Evolutionary conservation across 495 filamentous ascomycete genomes (phyloP).

Genomic region (Symbiotaphrina buchneri): DNA sequence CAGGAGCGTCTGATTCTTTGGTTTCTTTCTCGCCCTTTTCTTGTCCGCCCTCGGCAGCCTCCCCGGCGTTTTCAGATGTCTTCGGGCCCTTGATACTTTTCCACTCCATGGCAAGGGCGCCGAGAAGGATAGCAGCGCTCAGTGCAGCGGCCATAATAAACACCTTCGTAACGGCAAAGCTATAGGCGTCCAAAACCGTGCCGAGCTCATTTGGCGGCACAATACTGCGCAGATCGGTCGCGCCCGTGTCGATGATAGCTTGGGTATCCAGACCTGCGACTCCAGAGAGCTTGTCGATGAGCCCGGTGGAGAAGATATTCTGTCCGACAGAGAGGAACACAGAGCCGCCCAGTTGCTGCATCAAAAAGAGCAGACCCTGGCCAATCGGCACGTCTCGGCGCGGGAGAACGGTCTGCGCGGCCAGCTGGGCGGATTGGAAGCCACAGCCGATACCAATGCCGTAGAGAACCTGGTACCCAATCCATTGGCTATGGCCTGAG

Average conservation of each 20-base stretch:
- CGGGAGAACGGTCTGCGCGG: constrained; percentile 6
- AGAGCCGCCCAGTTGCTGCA: constrained; percentile 5
- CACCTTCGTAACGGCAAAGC: neutral
- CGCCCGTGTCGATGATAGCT: constrained; percentile 1
- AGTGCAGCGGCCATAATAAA: constrained; percentile 1
- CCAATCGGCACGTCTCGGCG: constrained; percentile 6
- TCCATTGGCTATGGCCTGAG: constrained; percentile 1
- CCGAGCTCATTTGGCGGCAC: no score
- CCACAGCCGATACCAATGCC: constrained; percentile 5
- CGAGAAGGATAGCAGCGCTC: neutral
- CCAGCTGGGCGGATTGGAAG: constrained; percentile 4
- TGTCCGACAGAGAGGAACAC: constrained; percentile 6
- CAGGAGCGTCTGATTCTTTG: no score
- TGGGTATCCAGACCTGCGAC: neutral
- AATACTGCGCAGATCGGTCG: constrained; percentile 3
- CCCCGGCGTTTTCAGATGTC: no score
- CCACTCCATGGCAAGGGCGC: constrained; percentile 4
- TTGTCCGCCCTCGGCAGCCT: no score
- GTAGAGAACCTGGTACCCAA: constrained; percentile 5
- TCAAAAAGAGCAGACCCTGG: constrained; percentile 3
- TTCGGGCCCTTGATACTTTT: constrained; percentile 5
- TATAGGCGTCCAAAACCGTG: neutral
- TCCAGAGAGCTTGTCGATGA: constrained; percentile 1
- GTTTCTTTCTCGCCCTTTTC: no score
- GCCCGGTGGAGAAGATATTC: constrained; percentile 5